These are phyloP conservation scores for Mollisiaceae sp. DNA, from an alignment of 2,329 filamentous ascomycete genomes.

Conservation along the genomic window DNA sequence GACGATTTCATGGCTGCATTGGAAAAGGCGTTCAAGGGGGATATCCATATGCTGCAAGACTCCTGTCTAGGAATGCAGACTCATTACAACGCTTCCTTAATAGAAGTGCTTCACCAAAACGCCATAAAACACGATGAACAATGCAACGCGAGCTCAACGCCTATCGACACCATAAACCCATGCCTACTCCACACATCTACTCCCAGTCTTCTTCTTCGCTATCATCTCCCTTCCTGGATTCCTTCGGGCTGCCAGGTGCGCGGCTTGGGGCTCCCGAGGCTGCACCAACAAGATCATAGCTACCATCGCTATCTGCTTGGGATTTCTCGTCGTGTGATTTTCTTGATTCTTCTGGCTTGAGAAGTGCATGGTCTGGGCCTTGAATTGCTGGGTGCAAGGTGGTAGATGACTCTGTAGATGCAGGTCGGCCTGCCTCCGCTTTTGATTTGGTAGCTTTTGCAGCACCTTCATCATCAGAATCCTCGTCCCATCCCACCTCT, in stretches of 20 bases:
- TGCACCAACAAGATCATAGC: slow-evolving; percentile 90
- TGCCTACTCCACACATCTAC: slow-evolving; percentile 46
- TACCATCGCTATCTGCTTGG: slow-evolving; percentile 90
- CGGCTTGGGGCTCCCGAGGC: slow-evolving; percentile 78
- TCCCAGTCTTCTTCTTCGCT: slow-evolving; percentile 82
- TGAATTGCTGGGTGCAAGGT: slow-evolving; percentile 61
- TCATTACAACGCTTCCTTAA: slow-evolving; percentile 15
- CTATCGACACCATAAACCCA: slow-evolving; percentile 21
- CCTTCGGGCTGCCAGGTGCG: slow-evolving; percentile 71
- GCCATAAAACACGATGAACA: slow-evolving; percentile 20
- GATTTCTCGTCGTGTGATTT: slow-evolving; percentile 88
- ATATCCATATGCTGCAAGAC: slow-evolving; percentile 32
- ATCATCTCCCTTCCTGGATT: slow-evolving; percentile 59
- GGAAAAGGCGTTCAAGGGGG: slow-evolving; percentile 27
- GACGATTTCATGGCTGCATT: slow-evolving; percentile 25
- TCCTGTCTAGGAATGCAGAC: slow-evolving; percentile 10
- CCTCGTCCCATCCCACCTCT: slow-evolving; percentile 69
- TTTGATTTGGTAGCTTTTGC: slow-evolving; percentile 44
- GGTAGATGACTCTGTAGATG: slow-evolving; percentile 61
- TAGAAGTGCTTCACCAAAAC: slow-evolving; percentile 26
- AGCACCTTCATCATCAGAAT: slow-evolving; percentile 70
- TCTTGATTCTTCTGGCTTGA: slow-evolving; percentile 70
- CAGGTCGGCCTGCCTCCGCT: slow-evolving; percentile 47
- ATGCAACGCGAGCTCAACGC: slow-evolving; percentile 24
- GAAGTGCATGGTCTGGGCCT: slow-evolving; percentile 42